Evolutionary conservation across 495 filamentous ascomycete species (phyloP).

Genomic region (Terfezia boudieri): DNA sequence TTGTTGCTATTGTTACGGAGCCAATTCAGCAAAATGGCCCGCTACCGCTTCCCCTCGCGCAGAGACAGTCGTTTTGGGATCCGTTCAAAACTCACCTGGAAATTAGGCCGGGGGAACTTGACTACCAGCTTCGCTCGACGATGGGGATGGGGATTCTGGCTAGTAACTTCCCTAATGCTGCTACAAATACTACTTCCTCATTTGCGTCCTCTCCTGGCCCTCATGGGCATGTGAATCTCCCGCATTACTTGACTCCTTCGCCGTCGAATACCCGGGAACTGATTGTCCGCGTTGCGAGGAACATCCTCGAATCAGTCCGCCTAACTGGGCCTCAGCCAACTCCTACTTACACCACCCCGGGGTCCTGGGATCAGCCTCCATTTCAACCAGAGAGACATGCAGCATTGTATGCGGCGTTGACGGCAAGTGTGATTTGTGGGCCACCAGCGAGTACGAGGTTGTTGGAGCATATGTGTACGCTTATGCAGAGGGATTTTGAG

Average conservation of each 20-base stretch:
- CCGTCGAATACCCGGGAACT: constrained; percentile 40
- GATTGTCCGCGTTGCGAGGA: constrained; percentile 53
- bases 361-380: not conserved
- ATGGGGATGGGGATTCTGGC: not conserved
- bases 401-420: constrained; percentile 13
- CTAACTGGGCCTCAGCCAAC: constrained; percentile 14
- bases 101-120: not conserved
- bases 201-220: not conserved
- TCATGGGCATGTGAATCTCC: not conserved
- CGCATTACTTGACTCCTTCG: constrained; percentile 33
- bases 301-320: constrained; percentile 45
- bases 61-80: no score
- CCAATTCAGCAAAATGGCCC: constrained; percentile 1
- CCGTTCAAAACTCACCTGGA: no score
- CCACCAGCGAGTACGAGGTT: constrained; percentile 4
- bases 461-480: constrained; percentile 6
- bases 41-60: no score
- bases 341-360: constrained; percentile 21
- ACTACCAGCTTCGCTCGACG: not conserved
- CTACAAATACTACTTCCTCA: not conserved
- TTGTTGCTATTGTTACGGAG: constrained; percentile 35
- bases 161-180: not conserved
- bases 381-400: constrained; percentile 3
- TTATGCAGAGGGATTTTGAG: constrained; percentile 22
- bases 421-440: constrained; percentile 10